A percentile compares a stretch with the other conserved stretches of the same genome.
Evolutionary conservation across 169 alveolate species (phyloP).

Genomic region (Plasmodium coatneyi): DNA sequence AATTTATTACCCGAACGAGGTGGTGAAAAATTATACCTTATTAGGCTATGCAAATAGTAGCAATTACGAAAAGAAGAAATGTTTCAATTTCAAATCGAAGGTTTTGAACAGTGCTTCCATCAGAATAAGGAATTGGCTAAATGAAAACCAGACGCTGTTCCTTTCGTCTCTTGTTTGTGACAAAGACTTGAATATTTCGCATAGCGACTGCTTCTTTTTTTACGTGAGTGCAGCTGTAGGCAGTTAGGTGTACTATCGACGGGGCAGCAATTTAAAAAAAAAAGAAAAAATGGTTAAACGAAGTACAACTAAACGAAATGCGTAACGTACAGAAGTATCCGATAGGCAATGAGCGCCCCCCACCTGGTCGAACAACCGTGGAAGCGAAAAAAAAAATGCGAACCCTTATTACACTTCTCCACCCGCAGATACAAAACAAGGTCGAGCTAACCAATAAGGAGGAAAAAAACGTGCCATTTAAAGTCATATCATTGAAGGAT

Average conservation of each 20-base stretch:
- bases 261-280: background rate
- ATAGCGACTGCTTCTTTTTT: conserved; percentile 24
- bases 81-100: conserved; percentile 47
- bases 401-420: background rate
- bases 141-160: conserved; percentile 40
- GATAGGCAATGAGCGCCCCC: background rate
- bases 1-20: conserved; percentile 51
- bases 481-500: conserved; percentile 42
- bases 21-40: conserved; percentile 29
- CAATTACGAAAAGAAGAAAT: conserved; percentile 36
- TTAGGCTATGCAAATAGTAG: conserved; percentile 54
- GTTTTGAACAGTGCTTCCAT: conserved; percentile 41
- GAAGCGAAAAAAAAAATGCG: background rate
- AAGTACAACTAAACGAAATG: background rate
- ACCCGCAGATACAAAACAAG: conserved; percentile 22
- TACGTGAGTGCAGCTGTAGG: conserved; percentile 36
- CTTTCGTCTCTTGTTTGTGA: conserved; percentile 24
- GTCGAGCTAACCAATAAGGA: conserved; percentile 20
- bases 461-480: conserved; percentile 40
- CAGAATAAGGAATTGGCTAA: conserved; percentile 54
- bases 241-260: background rate
- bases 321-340: background rate
- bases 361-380: background rate
- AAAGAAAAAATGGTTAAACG: background rate
- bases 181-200: background rate